Base-by-base conservation (phyloP, 2,329 filamentous ascomycete genomes). In the Zarea fungicola region DNA sequence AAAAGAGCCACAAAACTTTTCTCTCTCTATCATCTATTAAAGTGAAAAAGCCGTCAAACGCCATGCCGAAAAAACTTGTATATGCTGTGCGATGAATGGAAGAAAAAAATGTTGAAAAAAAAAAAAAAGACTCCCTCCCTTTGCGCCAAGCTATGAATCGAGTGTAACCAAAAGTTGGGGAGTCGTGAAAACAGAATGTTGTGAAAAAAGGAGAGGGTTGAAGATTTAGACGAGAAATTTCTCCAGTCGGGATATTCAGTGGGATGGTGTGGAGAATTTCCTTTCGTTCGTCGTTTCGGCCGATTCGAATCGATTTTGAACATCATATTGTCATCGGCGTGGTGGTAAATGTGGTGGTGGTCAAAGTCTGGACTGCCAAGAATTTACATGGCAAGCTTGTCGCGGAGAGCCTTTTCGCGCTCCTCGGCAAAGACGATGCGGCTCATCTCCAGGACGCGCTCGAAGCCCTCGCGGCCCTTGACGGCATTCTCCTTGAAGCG, bases 361-460 rank as follows among this genome's bases (percentile, higher is more conserved):
- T 28, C 29, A 14, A 1, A 8, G 13, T 43, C 21, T n/a, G n/a
- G n/a, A n/a, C n/a, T n/a, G n/a, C n/a, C n/a, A n/a, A n/a, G n/a
- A n/a, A 5, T 34, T 42, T 32, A 49, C 19, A 50, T 19, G 5
- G 42, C 35, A 2, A 45, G 19, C 35, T 50, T 50, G n/a, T 40
- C 41, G 16, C 42, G 48, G 9, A 43, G 35, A 23, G 48, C 48
- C 26, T 80, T 76, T 64, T 88, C 85, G 66, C 83, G 81, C 72
- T 97, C 89, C 75, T 96, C 89, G 49, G 88, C 85, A 62, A 96
- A 97, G 1, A 91, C 91, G 62, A 88, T 81, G 57, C 92, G 76
- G 68, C 89, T 95, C 84, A 96, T 96, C 64, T 89, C 88, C 26
- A 99, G 77, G 8, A 99, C 93, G 54, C 85, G 82, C 74, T 99